These are phyloP conservation scores for Suhomyces wounanorum DNA, from an alignment of 1,139 yeast species.

Conservation along the genomic window DNA sequence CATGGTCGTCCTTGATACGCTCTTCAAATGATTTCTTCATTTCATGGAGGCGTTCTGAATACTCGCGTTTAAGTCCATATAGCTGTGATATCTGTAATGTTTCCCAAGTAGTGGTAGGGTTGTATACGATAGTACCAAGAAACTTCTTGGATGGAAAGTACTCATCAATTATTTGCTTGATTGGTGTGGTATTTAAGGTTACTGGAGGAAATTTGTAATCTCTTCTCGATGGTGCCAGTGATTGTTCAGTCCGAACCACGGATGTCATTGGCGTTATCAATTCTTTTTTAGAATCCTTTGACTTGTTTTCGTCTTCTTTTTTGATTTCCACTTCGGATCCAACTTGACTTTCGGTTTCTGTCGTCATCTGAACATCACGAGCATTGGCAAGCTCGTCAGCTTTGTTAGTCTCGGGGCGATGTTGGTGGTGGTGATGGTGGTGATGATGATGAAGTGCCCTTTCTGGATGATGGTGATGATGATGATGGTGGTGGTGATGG, in stretches of 20 bases:
- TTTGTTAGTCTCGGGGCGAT: not conserved
- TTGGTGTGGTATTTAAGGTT: slow-evolving; percentile 45
- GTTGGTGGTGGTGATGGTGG: slow-evolving; percentile 18
- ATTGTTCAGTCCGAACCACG: not conserved
- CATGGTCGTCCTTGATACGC: slow-evolving; percentile 24
- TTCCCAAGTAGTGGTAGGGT: slow-evolving; percentile 54
- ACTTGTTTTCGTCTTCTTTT: not conserved
- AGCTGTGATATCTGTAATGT: slow-evolving; percentile 40
- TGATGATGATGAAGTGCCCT: slow-evolving; percentile 13
- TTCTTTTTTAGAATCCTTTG: not conserved
- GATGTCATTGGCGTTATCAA: not conserved
- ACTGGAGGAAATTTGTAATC: slow-evolving; percentile 17
- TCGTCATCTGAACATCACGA: not conserved
- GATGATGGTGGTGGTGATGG: slow-evolving; percentile 23
- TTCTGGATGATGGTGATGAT: slow-evolving; percentile 21
- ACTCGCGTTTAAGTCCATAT: slow-evolving; percentile 40
- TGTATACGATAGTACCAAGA: slow-evolving; percentile 64
- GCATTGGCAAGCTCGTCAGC: not conserved
- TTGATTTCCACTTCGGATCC: not conserved
- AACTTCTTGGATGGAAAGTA: slow-evolving; percentile 51
- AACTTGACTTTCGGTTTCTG: not conserved
- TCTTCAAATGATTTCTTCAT: slow-evolving; percentile 30
- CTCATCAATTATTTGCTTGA: slow-evolving; percentile 44
- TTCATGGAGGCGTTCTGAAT: slow-evolving; percentile 33
- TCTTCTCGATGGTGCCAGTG: not conserved